Percentiles rank a stretch among this genome's conserved stretches.
Evolutionary conservation across 2,329 filamentous ascomycete genomes (phyloP).

Genomic region (Lecanoromycetidae sp.): DNA sequence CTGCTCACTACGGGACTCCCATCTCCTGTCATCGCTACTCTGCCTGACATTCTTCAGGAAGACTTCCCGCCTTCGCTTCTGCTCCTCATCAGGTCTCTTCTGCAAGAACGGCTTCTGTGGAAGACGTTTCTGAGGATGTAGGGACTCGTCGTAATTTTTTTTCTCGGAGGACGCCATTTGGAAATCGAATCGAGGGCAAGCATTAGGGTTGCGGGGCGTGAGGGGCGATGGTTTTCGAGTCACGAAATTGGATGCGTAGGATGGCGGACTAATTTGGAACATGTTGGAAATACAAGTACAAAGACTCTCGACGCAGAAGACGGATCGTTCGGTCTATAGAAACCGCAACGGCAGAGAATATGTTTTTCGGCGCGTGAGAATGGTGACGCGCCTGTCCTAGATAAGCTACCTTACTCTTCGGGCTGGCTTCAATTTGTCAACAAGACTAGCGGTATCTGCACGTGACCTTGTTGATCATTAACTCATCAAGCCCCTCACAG

Average conservation of each 20-base stretch:
- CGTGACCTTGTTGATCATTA: too few species aligned
- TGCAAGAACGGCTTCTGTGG: neutral
- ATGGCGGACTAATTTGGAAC: neutral
- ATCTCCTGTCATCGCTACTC: slow-evolving; percentile 34
- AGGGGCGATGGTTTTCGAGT: slow-evolving; percentile 6
- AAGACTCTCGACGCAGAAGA: too few species aligned
- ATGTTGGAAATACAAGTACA: too few species aligned
- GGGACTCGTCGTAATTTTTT: neutral
- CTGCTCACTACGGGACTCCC: slow-evolving; percentile 35
- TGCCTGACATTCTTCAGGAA: slow-evolving; percentile 27
- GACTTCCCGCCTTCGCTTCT: slow-evolving; percentile 3
- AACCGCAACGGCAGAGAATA: too few species aligned
- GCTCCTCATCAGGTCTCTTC: neutral
- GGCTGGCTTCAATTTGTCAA: too few species aligned
- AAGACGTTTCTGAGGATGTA: neutral
- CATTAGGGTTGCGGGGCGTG: slow-evolving; percentile 6
- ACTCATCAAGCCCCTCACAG: too few species aligned
- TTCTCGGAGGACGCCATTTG: neutral
- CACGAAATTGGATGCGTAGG: neutral
- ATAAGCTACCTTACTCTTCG: too few species aligned
- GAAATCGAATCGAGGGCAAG: neutral
- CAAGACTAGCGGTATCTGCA: too few species aligned
- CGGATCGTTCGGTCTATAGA: too few species aligned
- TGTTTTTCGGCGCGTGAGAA: too few species aligned
- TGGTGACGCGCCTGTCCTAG: too few species aligned